Percentiles rank a stretch among this genome's conserved stretches.
phyloP scores from a whole-genome alignment of 106 monocot genomes.

The Phalaenopsis aphrodite region DNA sequence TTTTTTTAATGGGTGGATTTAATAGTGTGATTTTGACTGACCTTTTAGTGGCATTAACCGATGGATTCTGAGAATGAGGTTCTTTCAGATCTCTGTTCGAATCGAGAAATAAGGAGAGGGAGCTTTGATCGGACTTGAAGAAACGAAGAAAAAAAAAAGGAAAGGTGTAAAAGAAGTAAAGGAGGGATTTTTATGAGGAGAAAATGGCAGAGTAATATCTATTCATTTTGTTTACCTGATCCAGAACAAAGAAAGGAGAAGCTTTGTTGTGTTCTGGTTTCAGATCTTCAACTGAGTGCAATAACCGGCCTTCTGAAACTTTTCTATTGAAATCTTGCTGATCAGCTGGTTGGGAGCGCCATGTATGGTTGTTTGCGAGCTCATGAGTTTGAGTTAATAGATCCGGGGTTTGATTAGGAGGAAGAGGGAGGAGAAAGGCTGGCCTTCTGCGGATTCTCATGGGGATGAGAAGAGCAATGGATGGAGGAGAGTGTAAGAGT shows the following conservation, averaged over 20 bases:
- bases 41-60: neutral
- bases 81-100: neutral
- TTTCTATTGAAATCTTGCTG: too few relatives aligned
- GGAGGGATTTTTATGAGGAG: too few relatives aligned
- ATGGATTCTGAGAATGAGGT: neutral
- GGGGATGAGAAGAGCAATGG: constrained; percentile 13
- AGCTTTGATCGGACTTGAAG: neutral
- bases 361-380: neutral
- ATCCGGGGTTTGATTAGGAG: constrained; percentile 14
- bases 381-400: neutral
- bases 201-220: too few relatives aligned
- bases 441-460: constrained; percentile 55
- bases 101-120: neutral
- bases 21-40: neutral
- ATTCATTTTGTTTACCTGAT: neutral
- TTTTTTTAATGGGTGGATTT: neutral
- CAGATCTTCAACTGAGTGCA: constrained; percentile 39
- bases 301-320: constrained; percentile 10
- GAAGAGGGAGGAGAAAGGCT: constrained; percentile 3
- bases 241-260: neutral
- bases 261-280: neutral
- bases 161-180: neutral
- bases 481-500: constrained; percentile 10
- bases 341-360: neutral
- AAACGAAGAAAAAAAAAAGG: too few relatives aligned